Evolutionary conservation across 306 rosid species (phyloP).

Genomic region (Pterocarpus macrocarpus): DNA sequence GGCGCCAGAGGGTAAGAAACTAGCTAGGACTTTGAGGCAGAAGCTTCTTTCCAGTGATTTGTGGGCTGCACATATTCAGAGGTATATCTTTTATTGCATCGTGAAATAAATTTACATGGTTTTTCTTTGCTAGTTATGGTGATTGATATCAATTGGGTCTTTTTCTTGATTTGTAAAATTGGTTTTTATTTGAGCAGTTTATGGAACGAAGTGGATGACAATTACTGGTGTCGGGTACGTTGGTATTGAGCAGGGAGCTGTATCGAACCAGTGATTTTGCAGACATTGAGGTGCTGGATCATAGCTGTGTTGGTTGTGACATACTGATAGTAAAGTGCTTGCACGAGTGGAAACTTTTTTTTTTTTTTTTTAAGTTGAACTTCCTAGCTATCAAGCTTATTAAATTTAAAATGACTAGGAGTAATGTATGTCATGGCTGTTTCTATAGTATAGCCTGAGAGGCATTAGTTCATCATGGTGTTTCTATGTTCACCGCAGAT

Average conservation of each 20-base stretch:
- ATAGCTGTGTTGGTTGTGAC: slow-evolving; percentile 38
- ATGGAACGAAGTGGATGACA: slow-evolving; percentile 84
- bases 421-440: slow-evolving; percentile 24
- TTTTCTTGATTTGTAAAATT: slow-evolving; percentile 17
- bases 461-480: slow-evolving; percentile 29
- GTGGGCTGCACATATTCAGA: slow-evolving; percentile 87
- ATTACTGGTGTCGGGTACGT: slow-evolving; percentile 74
- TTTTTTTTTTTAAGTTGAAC: slow-evolving; percentile 1
- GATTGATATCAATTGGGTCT: slow-evolving; percentile 1
- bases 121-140: slow-evolving; percentile 21
- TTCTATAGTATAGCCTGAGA: neutral
- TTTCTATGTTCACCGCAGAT: slow-evolving; percentile 61
- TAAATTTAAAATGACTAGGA: neutral
- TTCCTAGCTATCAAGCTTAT: slow-evolving; percentile 9
- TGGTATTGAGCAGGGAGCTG: slow-evolving; percentile 93
- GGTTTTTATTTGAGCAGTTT: slow-evolving; percentile 58
- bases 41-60: slow-evolving; percentile 83
- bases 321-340: slow-evolving; percentile 11
- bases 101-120: neutral
- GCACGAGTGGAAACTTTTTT: neutral
- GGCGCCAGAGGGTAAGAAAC: slow-evolving; percentile 76
- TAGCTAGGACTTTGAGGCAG: slow-evolving; percentile 78
- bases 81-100: slow-evolving; percentile 44
- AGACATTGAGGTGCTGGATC: slow-evolving; percentile 75
- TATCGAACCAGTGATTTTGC: slow-evolving; percentile 83